Percentiles rank a stretch among this genome's conserved stretches.
phyloP scores from a whole-genome alignment of 352 stramenopile genomes.

The Elongisporangium undulatum region DNA sequence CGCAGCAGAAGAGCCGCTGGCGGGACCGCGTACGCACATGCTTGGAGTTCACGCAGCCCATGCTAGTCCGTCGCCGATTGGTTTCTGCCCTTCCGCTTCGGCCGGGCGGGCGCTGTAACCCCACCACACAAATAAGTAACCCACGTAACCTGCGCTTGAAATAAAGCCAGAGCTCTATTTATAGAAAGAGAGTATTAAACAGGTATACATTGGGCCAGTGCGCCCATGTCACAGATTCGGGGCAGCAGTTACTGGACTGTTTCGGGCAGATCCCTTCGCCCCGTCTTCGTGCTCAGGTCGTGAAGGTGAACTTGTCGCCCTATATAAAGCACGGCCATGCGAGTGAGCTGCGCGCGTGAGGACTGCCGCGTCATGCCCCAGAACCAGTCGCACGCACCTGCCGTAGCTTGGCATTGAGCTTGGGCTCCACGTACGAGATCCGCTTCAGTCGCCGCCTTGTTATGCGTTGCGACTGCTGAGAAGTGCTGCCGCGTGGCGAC shows the following conservation, averaged over 20 bases:
- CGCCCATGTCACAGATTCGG: slow-evolving; percentile 10
- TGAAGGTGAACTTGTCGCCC: slow-evolving; percentile 81
- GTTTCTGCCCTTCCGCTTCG: not conserved
- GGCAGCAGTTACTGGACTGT: not conserved
- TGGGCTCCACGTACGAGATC: slow-evolving; percentile 66
- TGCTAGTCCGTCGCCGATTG: slow-evolving; percentile 11
- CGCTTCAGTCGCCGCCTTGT: slow-evolving; percentile 23
- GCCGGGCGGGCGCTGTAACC: not conserved
- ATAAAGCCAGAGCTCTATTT: not conserved
- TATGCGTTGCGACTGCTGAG: slow-evolving; percentile 10
- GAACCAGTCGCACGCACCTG: slow-evolving; percentile 31
- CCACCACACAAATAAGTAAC: not conserved
- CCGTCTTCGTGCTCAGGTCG: slow-evolving; percentile 28
- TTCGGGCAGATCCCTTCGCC: not conserved
- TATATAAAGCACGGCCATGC: slow-evolving; percentile 11
- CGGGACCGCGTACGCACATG: slow-evolving; percentile 24
- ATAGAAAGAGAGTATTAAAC: not conserved
- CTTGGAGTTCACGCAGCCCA: slow-evolving; percentile 79
- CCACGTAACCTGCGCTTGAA: not conserved
- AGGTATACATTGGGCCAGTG: slow-evolving; percentile 5
- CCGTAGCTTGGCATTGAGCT: slow-evolving; percentile 77
- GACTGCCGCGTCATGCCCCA: not conserved
- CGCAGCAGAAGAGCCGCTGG: not conserved
- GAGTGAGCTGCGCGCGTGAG: slow-evolving; percentile 4
- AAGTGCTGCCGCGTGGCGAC: not conserved